Evolutionary conservation across 1,284 basidiomycete species (phyloP), one percentile per base, ranked within the genome.

Genomic region (Schizophyllum amplum): DNA sequence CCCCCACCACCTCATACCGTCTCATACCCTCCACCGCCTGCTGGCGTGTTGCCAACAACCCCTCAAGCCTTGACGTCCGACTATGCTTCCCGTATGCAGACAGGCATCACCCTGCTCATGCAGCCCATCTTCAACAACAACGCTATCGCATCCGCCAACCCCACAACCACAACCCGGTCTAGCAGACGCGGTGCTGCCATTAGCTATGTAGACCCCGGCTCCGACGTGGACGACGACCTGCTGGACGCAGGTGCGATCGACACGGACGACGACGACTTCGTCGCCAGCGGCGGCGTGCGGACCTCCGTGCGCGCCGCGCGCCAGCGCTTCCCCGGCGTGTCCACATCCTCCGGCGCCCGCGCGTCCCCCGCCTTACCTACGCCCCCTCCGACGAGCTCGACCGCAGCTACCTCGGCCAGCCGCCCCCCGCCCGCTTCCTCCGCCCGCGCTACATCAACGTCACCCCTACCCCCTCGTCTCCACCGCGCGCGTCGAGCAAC

Each of bases 21-120:
- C 59, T 60, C 49, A 59, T 63, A 57, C 54, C 57, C 61, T 24
- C 69, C 67, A 56, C 76, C 78, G 6, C 72, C 82, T 1, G 73
- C 74, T 7, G 74, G 79, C 1, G 79, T 81, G 23, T 70, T 90
- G 33, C 80, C 83, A 0, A 79, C 84, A 0, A 69, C 72, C 0
- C 70, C 78, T 0, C 96, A 98, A 69, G 94, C 90, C 0, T 71
- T 86, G 21, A 81, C 85, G 61, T 89, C 92, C 1, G 91, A 92
- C 1, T 98, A 97, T 70, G 78, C 94, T 0, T 91, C 94, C 4
- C 84, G 95, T n/a, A 75, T 98, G 56, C 85, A 91, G n/a, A 95
- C 94, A 0, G 96, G 96, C 24, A 82, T 89, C 5, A 91, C 92
- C 1, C 84, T 92, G 2, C 82, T 99, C 60, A 82, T 98, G 71